A percentile compares a stretch with the other conserved stretches of the same genome.
These are phyloP conservation scores for Saccharomyces hybrid DNA, from an alignment of 1,139 yeast species.

Conservation along the genomic window DNA sequence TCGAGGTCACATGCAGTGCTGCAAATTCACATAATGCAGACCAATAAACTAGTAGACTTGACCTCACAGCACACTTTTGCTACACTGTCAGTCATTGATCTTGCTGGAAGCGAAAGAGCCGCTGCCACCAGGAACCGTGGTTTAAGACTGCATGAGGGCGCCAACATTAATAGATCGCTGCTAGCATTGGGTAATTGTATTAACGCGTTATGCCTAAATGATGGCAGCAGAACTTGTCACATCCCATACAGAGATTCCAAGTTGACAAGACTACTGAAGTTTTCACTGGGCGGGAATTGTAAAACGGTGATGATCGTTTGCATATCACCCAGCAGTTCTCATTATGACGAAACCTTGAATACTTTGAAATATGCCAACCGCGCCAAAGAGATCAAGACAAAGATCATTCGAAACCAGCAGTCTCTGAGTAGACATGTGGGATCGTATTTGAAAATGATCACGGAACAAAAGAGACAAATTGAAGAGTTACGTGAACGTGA, in stretches of 20 bases:
- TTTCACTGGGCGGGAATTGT: slow-evolving; percentile 91
- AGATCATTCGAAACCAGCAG: slow-evolving; percentile 64
- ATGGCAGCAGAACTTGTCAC: slow-evolving; percentile 40
- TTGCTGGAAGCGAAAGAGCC: slow-evolving; percentile 94
- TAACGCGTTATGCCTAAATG: slow-evolving; percentile 60
- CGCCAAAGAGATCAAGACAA: slow-evolving; percentile 85
- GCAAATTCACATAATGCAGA: slow-evolving; percentile 65
- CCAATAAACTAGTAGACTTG: slow-evolving; percentile 48
- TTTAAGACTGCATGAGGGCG: slow-evolving; percentile 75
- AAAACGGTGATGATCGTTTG: slow-evolving; percentile 95
- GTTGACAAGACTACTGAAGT: slow-evolving; percentile 73
- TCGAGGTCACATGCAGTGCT: slow-evolving; percentile 91
- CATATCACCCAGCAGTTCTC: slow-evolving; percentile 75
- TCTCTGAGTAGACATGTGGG: slow-evolving; percentile 81
- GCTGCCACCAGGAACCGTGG: slow-evolving; percentile 83
- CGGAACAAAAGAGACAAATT: slow-evolving; percentile 73
- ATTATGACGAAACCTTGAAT: slow-evolving; percentile 86
- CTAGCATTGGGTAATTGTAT: slow-evolving; percentile 90
- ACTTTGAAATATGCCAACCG: slow-evolving; percentile 85
- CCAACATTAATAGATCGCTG: slow-evolving; percentile 80
- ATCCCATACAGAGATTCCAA: slow-evolving; percentile 89
- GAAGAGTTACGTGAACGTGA: slow-evolving; percentile 59
- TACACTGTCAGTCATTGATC: slow-evolving; percentile 75
- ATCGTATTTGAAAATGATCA: slow-evolving; percentile 75
- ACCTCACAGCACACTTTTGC: slow-evolving; percentile 67